phyloP scores from a whole-genome alignment of 2,329 filamentous ascomycete species.

The Chaetomium sp. region DNA sequence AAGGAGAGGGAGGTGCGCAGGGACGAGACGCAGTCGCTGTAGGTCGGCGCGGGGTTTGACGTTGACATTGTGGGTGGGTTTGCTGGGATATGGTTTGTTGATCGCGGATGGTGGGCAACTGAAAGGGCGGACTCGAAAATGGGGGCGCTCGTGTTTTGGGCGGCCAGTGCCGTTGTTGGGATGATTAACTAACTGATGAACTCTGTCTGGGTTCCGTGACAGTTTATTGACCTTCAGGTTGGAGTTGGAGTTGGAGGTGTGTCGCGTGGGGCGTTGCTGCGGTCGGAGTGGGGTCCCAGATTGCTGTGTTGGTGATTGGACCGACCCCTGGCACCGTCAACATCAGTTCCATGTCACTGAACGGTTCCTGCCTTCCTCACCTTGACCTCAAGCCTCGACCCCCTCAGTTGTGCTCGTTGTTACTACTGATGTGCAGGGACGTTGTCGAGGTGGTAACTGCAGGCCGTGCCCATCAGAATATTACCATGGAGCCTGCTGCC shows the following conservation, averaged over 20 bases:
- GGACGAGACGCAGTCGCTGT: constrained; percentile 61
- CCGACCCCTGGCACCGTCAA: background rate
- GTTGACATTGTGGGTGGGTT: constrained; percentile 17
- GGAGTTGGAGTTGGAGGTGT: background rate
- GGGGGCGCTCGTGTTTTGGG: background rate
- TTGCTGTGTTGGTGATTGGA: background rate
- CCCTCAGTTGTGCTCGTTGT: no score
- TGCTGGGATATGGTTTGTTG: background rate
- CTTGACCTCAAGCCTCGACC: no score
- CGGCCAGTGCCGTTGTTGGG: background rate
- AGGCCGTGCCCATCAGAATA: no score
- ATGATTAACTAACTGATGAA: background rate
- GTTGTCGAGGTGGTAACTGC: no score
- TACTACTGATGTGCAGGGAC: no score
- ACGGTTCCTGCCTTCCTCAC: no score
- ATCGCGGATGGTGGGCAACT: background rate
- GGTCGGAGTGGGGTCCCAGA: background rate
- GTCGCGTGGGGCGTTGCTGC: background rate
- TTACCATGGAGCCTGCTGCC: no score
- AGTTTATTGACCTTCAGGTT: background rate
- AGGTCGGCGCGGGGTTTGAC: constrained; percentile 38
- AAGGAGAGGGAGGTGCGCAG: constrained; percentile 62
- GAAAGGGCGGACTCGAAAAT: background rate
- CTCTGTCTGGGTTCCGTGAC: background rate
- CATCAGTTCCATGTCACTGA: background rate